Evolutionary conservation across 2,329 filamentous ascomycete genomes (phyloP).

Genomic region (Diaporthe vexans): DNA sequence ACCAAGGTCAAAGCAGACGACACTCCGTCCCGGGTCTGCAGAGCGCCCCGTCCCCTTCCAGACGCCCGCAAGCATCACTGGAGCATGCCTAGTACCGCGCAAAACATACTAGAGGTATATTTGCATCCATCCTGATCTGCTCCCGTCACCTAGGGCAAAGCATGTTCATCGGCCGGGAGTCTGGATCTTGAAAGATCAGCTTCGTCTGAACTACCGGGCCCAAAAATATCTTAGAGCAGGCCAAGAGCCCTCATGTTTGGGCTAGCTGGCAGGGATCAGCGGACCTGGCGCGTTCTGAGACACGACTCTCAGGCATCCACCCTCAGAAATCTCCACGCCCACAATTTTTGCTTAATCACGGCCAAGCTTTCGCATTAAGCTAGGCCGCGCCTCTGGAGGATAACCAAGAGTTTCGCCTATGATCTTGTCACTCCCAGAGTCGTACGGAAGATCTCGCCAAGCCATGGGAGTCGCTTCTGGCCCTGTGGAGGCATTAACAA

Average conservation of each 20-base stretch:
- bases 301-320: slow-evolving; percentile 3
- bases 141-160: slow-evolving; percentile 12
- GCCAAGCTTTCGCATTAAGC: slow-evolving; percentile 33
- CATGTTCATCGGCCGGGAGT: background rate
- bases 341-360: slow-evolving; percentile 21
- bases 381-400: slow-evolving; percentile 16
- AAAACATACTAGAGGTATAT: background rate
- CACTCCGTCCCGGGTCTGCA: background rate
- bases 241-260: slow-evolving; percentile 29
- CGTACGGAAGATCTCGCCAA: slow-evolving; percentile 24
- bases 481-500: slow-evolving; percentile 9
- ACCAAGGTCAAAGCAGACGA: background rate
- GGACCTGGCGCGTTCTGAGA: slow-evolving; percentile 10
- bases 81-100: background rate
- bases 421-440: slow-evolving; percentile 17
- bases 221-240: slow-evolving; percentile 26
- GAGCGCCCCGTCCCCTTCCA: background rate
- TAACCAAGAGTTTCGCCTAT: slow-evolving; percentile 29
- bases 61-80: background rate
- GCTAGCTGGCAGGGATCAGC: slow-evolving; percentile 27
- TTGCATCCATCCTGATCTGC: background rate
- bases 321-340: background rate
- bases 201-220: slow-evolving; percentile 20
- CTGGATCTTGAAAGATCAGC: slow-evolving; percentile 30
- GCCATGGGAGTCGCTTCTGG: slow-evolving; percentile 18